Evolutionary conservation across 257 asterid species (phyloP).

Genomic region (Ilex asprella): DNA sequence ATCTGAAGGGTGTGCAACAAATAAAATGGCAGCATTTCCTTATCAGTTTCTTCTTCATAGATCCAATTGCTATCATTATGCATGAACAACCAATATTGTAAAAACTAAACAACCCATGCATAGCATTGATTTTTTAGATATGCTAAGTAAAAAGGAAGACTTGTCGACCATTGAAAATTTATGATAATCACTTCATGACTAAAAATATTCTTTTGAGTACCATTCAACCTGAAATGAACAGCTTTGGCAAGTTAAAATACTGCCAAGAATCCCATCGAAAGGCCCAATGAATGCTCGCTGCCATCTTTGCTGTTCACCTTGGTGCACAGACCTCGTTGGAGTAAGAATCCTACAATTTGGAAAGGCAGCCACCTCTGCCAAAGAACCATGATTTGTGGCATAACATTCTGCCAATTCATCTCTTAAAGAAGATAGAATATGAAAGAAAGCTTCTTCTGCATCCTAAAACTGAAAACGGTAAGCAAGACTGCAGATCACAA

Average conservation of each 20-base stretch:
- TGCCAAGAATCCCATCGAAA: constrained; percentile 78
- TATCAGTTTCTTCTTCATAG: background rate
- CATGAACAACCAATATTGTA: background rate
- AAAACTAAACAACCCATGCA: background rate
- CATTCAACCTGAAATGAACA: constrained; percentile 94
- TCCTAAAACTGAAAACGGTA: constrained; percentile 46
- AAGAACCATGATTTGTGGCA: constrained; percentile 35
- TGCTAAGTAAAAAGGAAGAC: background rate
- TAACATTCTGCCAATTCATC: constrained; percentile 66
- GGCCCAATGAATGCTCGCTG: constrained; percentile 65
- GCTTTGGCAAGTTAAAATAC: constrained; percentile 70
- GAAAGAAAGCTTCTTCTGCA: constrained; percentile 94
- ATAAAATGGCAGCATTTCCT: background rate
- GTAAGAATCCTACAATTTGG: constrained; percentile 42
- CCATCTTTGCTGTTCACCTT: constrained; percentile 67
- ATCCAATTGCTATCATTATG: background rate
- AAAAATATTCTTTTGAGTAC: constrained; percentile 42
- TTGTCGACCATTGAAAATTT: background rate
- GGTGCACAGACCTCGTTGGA: constrained; percentile 23
- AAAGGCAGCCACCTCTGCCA: constrained; percentile 50
- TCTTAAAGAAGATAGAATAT: constrained; percentile 68
- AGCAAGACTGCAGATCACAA: constrained; percentile 4
- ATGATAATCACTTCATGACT: background rate
- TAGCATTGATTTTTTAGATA: background rate
- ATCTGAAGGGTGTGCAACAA: too few species aligned